Evolutionary conservation across 768 basidiomycete genomes (phyloP).

Genomic region (Lentinula aciculospora): DNA sequence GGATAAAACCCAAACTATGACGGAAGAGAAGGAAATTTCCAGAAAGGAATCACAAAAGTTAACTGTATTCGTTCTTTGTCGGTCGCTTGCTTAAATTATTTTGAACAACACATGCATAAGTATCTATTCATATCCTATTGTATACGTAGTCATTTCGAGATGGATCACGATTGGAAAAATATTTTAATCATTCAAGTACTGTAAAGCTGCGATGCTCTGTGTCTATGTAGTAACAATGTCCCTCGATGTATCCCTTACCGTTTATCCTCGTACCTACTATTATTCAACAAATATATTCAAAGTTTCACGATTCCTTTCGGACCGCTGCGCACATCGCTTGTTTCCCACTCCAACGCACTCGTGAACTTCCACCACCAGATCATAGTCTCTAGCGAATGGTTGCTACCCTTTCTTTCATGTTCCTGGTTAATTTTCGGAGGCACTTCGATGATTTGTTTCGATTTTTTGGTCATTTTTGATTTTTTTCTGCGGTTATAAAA

Average conservation of each 20-base stretch:
- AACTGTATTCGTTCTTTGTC: background rate
- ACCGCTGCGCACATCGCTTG: background rate
- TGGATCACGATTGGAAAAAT: too few species aligned
- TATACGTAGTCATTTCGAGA: background rate
- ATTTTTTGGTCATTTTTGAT: background rate
- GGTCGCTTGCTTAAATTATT: background rate
- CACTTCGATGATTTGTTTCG: background rate
- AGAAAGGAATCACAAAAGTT: background rate
- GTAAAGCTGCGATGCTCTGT: too few species aligned
- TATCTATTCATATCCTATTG: background rate
- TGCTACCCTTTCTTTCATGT: background rate
- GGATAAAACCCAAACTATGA: background rate
- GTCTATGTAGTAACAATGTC: too few species aligned
- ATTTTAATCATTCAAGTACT: too few species aligned
- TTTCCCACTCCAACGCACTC: background rate
- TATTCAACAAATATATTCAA: too few species aligned
- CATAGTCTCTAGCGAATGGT: background rate
- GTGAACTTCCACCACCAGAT: background rate
- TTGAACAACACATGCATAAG: background rate
- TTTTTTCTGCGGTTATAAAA: background rate
- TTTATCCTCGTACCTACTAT: too few species aligned
- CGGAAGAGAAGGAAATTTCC: background rate
- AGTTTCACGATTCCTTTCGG: too few species aligned
- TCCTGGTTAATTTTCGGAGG: constrained; percentile 1
- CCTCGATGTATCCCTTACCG: too few species aligned